phyloP scores from a whole-genome alignment of 148 eudicot species.

The Polygonum aviculare region DNA sequence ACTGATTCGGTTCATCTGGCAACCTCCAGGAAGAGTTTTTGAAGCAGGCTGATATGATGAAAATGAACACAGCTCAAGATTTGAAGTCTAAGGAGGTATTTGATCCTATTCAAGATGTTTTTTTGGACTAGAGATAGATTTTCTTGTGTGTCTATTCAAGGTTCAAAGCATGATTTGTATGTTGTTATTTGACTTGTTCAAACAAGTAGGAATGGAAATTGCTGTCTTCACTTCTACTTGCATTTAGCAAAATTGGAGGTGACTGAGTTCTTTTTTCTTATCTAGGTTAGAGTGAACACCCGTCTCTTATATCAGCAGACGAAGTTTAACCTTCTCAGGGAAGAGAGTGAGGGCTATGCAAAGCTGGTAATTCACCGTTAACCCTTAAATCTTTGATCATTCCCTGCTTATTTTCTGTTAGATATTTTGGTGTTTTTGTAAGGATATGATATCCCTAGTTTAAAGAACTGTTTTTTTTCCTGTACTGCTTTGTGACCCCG shows the following conservation, averaged over 20 bases:
- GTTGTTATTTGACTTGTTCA: not conserved
- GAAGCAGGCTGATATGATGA: slow-evolving; percentile 93
- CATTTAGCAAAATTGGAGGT: not conserved
- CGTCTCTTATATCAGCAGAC: slow-evolving; percentile 97
- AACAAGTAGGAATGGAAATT: not conserved
- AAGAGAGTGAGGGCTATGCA: slow-evolving; percentile 99
- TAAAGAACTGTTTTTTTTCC: not conserved
- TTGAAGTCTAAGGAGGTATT: slow-evolving; percentile 95
- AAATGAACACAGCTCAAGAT: slow-evolving; percentile 86
- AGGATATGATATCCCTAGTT: not conserved
- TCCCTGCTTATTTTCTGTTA: not conserved
- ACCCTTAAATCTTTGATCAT: not conserved
- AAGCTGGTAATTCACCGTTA: slow-evolving; percentile 62
- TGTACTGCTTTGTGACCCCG: not conserved
- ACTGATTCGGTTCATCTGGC: not conserved
- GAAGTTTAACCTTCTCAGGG: slow-evolving; percentile 92
- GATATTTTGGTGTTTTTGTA: not conserved
- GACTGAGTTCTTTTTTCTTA: not conserved
- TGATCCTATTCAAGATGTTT: not conserved
- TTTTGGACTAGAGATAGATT: not conserved
- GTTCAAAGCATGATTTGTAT: not conserved
- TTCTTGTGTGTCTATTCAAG: not conserved
- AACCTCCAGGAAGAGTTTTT: slow-evolving; percentile 78
- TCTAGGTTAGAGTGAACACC: slow-evolving; percentile 97
- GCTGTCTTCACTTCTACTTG: not conserved